phyloP scores from a whole-genome alignment of 768 basidiomycete species.

The Hemileccinum rubropunctum region DNA sequence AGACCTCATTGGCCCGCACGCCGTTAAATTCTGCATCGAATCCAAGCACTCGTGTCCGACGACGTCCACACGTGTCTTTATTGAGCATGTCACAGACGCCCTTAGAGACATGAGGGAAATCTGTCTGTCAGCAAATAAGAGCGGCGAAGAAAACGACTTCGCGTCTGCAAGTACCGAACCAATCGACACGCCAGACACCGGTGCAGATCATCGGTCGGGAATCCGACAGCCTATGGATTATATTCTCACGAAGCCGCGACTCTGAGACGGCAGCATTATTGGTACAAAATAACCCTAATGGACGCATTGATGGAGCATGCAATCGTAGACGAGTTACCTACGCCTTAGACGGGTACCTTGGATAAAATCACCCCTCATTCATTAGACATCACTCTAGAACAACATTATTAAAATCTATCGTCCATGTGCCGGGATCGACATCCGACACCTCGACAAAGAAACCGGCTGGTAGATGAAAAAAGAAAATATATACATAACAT shows the following conservation, averaged over 20 bases:
- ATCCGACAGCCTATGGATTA: background rate
- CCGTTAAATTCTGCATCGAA: constrained; percentile 92
- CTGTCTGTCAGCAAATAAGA: constrained; percentile 31
- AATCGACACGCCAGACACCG: background rate
- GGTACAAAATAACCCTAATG: background rate
- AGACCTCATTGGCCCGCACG: constrained; percentile 80
- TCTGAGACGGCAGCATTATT: constrained; percentile 7
- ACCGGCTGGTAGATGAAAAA: too few species aligned
- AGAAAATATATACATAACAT: too few species aligned
- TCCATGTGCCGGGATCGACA: too few species aligned
- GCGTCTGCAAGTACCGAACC: background rate
- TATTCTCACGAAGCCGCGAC: constrained; percentile 14
- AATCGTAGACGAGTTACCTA: background rate
- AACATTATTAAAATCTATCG: background rate
- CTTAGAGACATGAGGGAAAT: constrained; percentile 67
- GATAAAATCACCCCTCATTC: constrained; percentile 10
- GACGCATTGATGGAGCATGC: background rate
- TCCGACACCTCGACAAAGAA: too few species aligned
- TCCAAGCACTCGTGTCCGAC: constrained; percentile 68
- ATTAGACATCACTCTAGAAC: background rate
- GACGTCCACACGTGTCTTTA: constrained; percentile 73
- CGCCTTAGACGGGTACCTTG: background rate
- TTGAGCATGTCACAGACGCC: constrained; percentile 55
- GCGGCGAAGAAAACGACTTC: constrained; percentile 5
- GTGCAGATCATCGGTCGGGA: background rate